A percentile compares a stretch with the other conserved stretches of the same genome.
Evolutionary conservation across 2,329 filamentous ascomycete genomes (phyloP).

Genomic region (Rachicladosporium sp.): DNA sequence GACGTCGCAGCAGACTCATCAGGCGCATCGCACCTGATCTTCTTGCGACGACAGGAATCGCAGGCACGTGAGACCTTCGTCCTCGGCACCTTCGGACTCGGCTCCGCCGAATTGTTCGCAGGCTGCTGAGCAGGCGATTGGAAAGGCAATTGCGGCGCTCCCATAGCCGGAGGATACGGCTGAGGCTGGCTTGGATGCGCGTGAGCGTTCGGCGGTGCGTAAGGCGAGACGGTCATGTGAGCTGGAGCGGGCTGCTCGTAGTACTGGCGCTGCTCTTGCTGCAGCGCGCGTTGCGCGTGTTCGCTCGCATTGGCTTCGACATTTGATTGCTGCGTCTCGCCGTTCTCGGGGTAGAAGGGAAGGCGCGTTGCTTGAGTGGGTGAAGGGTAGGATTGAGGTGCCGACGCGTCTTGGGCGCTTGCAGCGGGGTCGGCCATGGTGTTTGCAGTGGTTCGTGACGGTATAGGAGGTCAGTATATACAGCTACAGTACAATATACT

Average conservation of each 20-base stretch:
- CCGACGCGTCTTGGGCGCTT: too few species aligned
- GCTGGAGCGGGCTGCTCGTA: conserved; percentile 3
- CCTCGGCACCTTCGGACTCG: conserved; percentile 41
- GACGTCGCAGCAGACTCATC: conserved; percentile 60
- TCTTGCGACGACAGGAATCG: conserved; percentile 79
- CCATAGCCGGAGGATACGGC: too few species aligned
- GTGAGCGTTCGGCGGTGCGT: neutral
- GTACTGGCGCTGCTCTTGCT: conserved; percentile 7
- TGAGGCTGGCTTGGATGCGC: too few species aligned
- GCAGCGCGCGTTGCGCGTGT: neutral
- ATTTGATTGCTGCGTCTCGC: neutral
- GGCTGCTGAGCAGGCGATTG: too few species aligned
- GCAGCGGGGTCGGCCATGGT: too few species aligned
- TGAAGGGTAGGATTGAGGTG: conserved; percentile 4
- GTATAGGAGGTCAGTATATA: too few species aligned
- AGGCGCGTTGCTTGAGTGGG: conserved; percentile 1
- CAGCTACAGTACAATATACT: too few species aligned
- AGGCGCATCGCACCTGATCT: conserved; percentile 74
- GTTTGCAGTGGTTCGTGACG: too few species aligned
- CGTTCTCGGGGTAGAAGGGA: conserved; percentile 5
- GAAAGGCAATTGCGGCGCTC: too few species aligned
- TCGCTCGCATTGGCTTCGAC: neutral
- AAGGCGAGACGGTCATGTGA: neutral
- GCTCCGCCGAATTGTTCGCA: conserved; percentile 2
- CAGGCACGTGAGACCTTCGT: conserved; percentile 82